Evolutionary conservation across 768 basidiomycete species (phyloP), one percentile per base, ranked within the genome.

Genomic region (Rhodosporidiobolus sp.): DNA sequence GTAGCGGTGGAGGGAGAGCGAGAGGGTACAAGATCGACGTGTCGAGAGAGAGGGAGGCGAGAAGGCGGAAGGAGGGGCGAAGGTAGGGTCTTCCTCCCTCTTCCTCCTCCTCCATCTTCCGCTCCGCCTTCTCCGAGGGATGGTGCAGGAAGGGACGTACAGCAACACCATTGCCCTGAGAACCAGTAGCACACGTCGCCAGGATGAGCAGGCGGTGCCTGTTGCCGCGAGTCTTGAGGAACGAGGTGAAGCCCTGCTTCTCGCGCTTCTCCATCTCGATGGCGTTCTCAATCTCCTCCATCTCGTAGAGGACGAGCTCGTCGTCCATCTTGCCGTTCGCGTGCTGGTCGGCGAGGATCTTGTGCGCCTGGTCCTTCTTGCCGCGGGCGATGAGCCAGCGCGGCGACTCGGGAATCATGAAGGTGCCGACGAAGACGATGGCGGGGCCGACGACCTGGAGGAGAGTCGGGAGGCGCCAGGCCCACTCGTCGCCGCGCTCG

Each of bases 371-470:
- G 1, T 83, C 85, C 20, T 90, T 86, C 66, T 85, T 85, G 34
- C 91, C 91, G 80, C 89, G 90, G 81, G 84, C 87, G 78, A 93
- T 79, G 74, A 93, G 82, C 86, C 85, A 94, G 85, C 91, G 87
- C 56, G 93, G 93, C 1, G 89, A 90, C 80, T 94, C 92, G 48
- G 91, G 91, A 17, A 83, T 84, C 81, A 90, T 88, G 24, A 59
- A 48, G 24, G 38, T 4, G n/a, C 63, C 63, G 54, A 35, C 9
- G 46, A 93, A 79, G 38, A 43, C 38, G 60, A 88, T 66, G 69
- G 89, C 68, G 6, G 90, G 87, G 6, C 90, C 90, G 55, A 88
- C 78, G 38, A 43, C 38, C 38, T 64, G 90, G 28, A 91, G 83
- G 45, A 86, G 79, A 24, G 90, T 90, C 28, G 91, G 90, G 63